These are phyloP conservation scores for Penicillium waksmanii DNA, from an alignment of 495 filamentous ascomycete species.

Conservation along the genomic window DNA sequence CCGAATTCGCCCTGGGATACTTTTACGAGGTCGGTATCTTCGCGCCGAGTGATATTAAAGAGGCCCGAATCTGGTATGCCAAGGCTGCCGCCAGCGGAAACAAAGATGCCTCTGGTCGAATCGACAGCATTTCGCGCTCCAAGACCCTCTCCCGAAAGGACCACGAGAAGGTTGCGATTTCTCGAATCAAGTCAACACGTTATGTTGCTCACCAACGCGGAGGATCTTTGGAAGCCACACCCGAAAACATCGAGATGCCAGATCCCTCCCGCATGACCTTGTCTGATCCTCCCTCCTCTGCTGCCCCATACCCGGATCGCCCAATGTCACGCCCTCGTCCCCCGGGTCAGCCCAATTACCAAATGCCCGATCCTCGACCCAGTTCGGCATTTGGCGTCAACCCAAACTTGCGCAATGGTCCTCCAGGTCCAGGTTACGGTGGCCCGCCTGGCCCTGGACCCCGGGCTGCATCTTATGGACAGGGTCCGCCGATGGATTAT, in stretches of 20 bases:
- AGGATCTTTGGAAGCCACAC: slow-evolving; percentile 53
- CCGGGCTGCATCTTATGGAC: slow-evolving; percentile 18
- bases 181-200: slow-evolving; percentile 81
- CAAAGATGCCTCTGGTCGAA: slow-evolving; percentile 78
- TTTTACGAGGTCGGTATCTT: slow-evolving; percentile 96
- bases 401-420: slow-evolving; percentile 50
- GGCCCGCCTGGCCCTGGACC: slow-evolving; percentile 27
- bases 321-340: slow-evolving; percentile 52
- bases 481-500: slow-evolving; percentile 40
- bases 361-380: slow-evolving; percentile 54
- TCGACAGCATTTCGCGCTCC: slow-evolving; percentile 84
- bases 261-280: slow-evolving; percentile 60
- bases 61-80: slow-evolving; percentile 88
- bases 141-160: slow-evolving; percentile 87
- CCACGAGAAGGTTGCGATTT: slow-evolving; percentile 88
- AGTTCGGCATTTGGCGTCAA: slow-evolving; percentile 71
- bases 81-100: slow-evolving; percentile 90
- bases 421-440: slow-evolving; percentile 28
- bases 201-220: slow-evolving; percentile 82
- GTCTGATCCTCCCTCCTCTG: slow-evolving; percentile 43
- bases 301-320: slow-evolving; percentile 46
- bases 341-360: slow-evolving; percentile 66
- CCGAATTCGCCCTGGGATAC: slow-evolving; percentile 96
- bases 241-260: slow-evolving; percentile 71
- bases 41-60: slow-evolving; percentile 75